phyloP scores from a whole-genome alignment of 768 basidiomycete species.

The Calocera viscosa region DNA sequence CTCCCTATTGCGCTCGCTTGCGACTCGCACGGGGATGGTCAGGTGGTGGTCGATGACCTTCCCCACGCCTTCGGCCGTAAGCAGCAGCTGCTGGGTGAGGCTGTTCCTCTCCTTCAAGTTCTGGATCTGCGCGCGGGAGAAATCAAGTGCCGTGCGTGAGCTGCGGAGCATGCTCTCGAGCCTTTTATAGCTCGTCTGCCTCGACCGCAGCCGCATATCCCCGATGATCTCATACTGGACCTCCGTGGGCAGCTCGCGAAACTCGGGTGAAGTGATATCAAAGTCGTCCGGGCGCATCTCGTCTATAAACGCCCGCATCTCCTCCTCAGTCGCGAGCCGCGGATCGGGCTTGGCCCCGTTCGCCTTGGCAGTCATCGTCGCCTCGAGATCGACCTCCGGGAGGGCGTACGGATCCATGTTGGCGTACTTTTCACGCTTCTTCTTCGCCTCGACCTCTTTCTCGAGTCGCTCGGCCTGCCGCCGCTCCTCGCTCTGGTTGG shows the following conservation, averaged over 20 bases:
- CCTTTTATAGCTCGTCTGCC: slow-evolving; percentile 85
- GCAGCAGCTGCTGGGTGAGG: slow-evolving; percentile 83
- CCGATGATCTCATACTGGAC: slow-evolving; percentile 97
- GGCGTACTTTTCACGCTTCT: slow-evolving; percentile 28
- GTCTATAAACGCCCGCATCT: slow-evolving; percentile 83
- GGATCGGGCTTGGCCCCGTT: slow-evolving; percentile 68
- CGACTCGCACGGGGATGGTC: slow-evolving; percentile 84
- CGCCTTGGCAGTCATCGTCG: slow-evolving; percentile 42
- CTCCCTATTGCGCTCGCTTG: slow-evolving; percentile 86
- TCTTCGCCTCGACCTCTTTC: slow-evolving; percentile 21
- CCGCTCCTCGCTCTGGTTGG: slow-evolving; percentile 14
- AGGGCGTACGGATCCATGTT: slow-evolving; percentile 75
- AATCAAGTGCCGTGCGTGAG: slow-evolving; percentile 76
- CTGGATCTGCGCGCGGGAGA: slow-evolving; percentile 91
- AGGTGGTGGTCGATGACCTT: slow-evolving; percentile 53
- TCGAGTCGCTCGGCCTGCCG: slow-evolving; percentile 28
- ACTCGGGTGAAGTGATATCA: slow-evolving; percentile 78
- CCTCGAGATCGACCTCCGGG: slow-evolving; percentile 65
- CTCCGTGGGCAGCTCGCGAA: slow-evolving; percentile 85
- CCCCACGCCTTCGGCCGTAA: slow-evolving; percentile 85
- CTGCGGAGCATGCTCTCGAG: slow-evolving; percentile 78
- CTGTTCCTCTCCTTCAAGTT: slow-evolving; percentile 78
- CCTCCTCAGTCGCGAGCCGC: slow-evolving; percentile 90
- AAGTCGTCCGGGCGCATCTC: slow-evolving; percentile 94
- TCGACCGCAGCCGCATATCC: slow-evolving; percentile 83